phyloP scores from a whole-genome alignment of 768 basidiomycete genomes.

The Termitomyces sp. region DNA sequence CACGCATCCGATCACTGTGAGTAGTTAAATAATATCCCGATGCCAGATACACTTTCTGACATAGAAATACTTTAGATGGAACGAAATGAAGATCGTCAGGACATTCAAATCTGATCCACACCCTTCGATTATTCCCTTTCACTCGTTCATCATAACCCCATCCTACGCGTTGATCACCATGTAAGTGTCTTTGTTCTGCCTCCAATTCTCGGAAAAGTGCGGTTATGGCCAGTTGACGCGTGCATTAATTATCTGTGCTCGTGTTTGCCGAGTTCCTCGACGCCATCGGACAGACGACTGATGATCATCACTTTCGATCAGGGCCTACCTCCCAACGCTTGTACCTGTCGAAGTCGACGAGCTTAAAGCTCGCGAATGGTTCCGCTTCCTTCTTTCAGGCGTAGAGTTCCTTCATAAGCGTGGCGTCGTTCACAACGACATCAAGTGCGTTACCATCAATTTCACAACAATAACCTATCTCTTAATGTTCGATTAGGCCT shows the following conservation, averaged over 20 bases:
- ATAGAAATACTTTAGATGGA: slow-evolving; percentile 62
- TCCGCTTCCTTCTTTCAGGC: slow-evolving; percentile 76
- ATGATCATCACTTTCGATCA: slow-evolving; percentile 30
- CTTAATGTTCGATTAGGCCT: slow-evolving; percentile 48
- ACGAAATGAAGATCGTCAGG: slow-evolving; percentile 95
- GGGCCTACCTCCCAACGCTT: slow-evolving; percentile 84
- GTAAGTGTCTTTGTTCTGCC: slow-evolving; percentile 44
- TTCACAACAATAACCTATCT: slow-evolving; percentile 4
- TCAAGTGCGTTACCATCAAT: slow-evolving; percentile 61
- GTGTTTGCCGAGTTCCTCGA: slow-evolving; percentile 14
- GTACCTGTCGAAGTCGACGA: slow-evolving; percentile 90
- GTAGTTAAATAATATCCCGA: slow-evolving; percentile 23
- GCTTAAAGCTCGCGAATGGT: slow-evolving; percentile 75
- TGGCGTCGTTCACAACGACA: slow-evolving; percentile 90
- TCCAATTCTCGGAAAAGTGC: not conserved
- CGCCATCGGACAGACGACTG: slow-evolving; percentile 5
- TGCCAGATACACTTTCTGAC: slow-evolving; percentile 3
- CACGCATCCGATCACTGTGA: slow-evolving; percentile 85
- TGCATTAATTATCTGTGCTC: slow-evolving; percentile 2
- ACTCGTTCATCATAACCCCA: slow-evolving; percentile 91
- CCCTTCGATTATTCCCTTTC: slow-evolving; percentile 90
- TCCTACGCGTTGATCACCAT: slow-evolving; percentile 91
- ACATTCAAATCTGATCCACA: slow-evolving; percentile 83
- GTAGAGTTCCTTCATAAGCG: slow-evolving; percentile 81
- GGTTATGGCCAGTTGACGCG: slow-evolving; percentile 6